phyloP scores from a whole-genome alignment of 1,284 basidiomycete species.

The Thelephora terrestris region DNA sequence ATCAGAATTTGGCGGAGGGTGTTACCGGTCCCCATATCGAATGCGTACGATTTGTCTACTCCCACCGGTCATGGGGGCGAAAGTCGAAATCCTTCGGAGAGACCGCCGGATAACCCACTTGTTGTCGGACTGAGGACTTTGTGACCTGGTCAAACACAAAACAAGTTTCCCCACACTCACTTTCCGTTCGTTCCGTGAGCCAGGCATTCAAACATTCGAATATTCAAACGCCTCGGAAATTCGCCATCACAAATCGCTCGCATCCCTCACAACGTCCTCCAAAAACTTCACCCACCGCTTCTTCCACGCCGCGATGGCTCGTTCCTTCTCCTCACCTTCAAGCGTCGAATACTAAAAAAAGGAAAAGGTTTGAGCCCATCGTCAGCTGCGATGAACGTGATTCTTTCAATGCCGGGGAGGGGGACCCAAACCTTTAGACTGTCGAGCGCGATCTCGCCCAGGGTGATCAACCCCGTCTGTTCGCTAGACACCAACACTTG shows the following conservation, averaged over 20 bases:
- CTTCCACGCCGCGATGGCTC: slow-evolving; percentile 39
- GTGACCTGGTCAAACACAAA: too few species aligned
- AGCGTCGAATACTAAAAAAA: slow-evolving; percentile 49
- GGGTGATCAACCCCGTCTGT: slow-evolving; percentile 47
- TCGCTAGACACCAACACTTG: slow-evolving; percentile 63
- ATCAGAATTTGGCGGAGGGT: too few species aligned
- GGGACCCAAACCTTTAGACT: slow-evolving; percentile 41
- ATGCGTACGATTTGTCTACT: too few species aligned
- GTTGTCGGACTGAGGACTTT: too few species aligned
- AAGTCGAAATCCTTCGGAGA: too few species aligned
- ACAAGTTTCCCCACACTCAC: too few species aligned
- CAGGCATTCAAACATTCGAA: neutral
- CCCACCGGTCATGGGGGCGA: too few species aligned
- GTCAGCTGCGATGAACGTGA: neutral
- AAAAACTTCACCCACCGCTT: slow-evolving; percentile 43
- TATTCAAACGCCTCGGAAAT: neutral
- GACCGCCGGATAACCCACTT: too few species aligned
- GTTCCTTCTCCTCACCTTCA: slow-evolving; percentile 34
- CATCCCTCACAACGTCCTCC: slow-evolving; percentile 25
- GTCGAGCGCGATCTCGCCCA: slow-evolving; percentile 50
- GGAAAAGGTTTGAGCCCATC: too few species aligned
- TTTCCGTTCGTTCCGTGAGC: too few species aligned
- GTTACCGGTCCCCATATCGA: too few species aligned
- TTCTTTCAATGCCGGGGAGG: slow-evolving; percentile 1
- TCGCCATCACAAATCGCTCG: neutral